phyloP scores from a whole-genome alignment of 2,329 filamentous ascomycete species.

The Zasmidium angulare region DNA sequence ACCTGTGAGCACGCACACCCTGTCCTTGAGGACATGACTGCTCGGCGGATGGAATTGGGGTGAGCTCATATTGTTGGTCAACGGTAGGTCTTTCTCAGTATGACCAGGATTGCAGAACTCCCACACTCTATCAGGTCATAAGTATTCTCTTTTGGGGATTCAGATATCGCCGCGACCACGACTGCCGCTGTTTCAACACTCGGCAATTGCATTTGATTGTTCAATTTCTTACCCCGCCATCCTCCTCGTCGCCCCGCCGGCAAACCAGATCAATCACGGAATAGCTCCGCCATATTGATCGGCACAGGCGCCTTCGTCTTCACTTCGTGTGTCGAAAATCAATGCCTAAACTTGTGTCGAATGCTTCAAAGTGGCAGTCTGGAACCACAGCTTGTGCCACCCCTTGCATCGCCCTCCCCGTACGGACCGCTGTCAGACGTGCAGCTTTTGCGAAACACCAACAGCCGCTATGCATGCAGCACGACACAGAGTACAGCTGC shows the following conservation, averaged over 20 bases:
- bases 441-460: neutral
- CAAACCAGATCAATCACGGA: neutral
- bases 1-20: slow-evolving; percentile 34
- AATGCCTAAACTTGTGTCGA: too few species aligned
- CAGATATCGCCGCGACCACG: too few species aligned
- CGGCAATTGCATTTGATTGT: neutral
- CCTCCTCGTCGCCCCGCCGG: neutral
- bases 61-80: slow-evolving; percentile 13
- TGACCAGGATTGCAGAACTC: neutral
- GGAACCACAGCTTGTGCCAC: neutral
- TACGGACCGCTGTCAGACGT: neutral
- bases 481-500: neutral
- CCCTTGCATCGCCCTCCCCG: neutral
- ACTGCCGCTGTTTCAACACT: too few species aligned
- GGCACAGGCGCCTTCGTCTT: too few species aligned
- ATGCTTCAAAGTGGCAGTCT: too few species aligned
- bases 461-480: neutral
- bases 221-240: neutral
- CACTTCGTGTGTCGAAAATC: too few species aligned
- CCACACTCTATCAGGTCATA: too few species aligned
- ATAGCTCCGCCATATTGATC: neutral
- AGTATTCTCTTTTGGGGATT: too few species aligned
- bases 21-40: slow-evolving; percentile 22
- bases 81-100: neutral
- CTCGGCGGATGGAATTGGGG: slow-evolving; percentile 24